Evolutionary conservation across 345 rosid genomes (phyloP), one percentile per base, ranked within the genome.

Genomic region (Noccaea bulbosa): DNA sequence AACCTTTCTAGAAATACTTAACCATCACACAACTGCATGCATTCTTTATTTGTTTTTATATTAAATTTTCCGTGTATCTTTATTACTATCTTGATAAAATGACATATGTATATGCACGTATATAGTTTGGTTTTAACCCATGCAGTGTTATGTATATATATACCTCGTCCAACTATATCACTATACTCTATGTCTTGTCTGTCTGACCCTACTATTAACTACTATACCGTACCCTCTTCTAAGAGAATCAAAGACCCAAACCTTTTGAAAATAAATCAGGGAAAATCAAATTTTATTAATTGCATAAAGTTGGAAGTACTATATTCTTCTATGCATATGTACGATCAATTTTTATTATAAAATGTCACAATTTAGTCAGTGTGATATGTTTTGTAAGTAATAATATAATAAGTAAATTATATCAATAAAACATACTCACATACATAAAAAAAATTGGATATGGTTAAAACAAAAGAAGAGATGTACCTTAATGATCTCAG

Each of bases 401-500:
- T 4, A 27, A 27, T 27, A 27, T 27, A 27, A 27, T 27, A 4
- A 39, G 15, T 8, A 40, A 56, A 12, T 22, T 17, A 7, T 45
- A 33, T 44, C 2, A 12, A 34, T 37, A 15, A 34, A 50, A 38
- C 30, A 16, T 11, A 39, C 16, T 8, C 20, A 33, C 45, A 24
- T 14, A 22, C 34, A 45, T 34, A 14, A 12, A 57, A 12, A 57
- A 11, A 8, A 4, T 16, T 30, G 54, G 33, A 62, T 44, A 72
- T 35, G 15, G 9, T 53, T n/a, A 20, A 61, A 20, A 43, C 22
- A 35, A 52, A 46, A 69, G 12, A 64, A 0, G 24, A 9, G 34
- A 65, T 33, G 45, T 81, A 92, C 99, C 98, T 87, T 95, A 80
- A 95, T 86, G 84, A 95, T 86, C 71, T 92, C 97, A 15, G 98